A percentile compares a stretch with the other conserved stretches of the same genome.
Evolutionary conservation across 2,329 filamentous ascomycete genomes (phyloP).

Genomic region (Talaromyces sp.): DNA sequence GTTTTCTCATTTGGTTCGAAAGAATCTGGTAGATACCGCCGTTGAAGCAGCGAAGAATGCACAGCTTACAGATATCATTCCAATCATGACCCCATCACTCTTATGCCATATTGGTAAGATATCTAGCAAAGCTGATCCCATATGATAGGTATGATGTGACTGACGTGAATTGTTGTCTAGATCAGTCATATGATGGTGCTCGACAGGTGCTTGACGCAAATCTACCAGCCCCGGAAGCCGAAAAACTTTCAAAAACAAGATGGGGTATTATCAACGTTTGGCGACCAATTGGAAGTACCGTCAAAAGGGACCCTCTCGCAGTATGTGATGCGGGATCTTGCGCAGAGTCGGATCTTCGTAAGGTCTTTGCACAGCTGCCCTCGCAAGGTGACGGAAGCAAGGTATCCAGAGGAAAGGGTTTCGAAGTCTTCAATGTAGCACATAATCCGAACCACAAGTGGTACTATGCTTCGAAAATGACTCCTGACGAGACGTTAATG

Average conservation of each 20-base stretch:
- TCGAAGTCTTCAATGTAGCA: background rate
- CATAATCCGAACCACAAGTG: conserved; percentile 46
- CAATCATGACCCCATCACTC: background rate
- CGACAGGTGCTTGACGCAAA: background rate
- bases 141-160: no score
- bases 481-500: conserved; percentile 55
- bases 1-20: background rate
- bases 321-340: background rate
- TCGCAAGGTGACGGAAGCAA: background rate
- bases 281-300: background rate
- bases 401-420: background rate
- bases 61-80: background rate
- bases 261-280: background rate
- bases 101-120: background rate
- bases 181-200: background rate
- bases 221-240: background rate
- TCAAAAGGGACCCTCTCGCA: background rate
- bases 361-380: background rate
- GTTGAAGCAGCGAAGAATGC: background rate
- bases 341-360: background rate
- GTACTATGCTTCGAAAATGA: conserved; percentile 54
- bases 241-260: background rate
- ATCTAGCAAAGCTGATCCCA: no score
- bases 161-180: background rate
- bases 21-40: background rate